These are phyloP conservation scores for Phytophthora cactorum DNA, from an alignment of 352 stramenopile species.

Conservation along the genomic window DNA sequence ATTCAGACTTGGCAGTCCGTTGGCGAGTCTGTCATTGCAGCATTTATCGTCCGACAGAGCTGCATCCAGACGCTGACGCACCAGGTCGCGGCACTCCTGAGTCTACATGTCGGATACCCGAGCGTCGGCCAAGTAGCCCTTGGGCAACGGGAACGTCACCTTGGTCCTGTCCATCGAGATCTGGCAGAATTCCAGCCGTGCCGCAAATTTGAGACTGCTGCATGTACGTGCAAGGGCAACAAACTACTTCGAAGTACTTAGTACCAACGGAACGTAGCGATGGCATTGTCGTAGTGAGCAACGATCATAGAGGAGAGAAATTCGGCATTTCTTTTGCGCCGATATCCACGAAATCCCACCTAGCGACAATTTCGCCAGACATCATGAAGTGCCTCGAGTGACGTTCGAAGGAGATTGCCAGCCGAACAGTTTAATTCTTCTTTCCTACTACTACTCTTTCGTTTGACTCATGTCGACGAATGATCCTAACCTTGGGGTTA, in stretches of 20 bases:
- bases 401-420: neutral
- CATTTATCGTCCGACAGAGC: slow-evolving; percentile 16
- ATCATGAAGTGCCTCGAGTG: neutral
- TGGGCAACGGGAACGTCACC: slow-evolving; percentile 21
- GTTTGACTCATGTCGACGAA: no score
- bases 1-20: slow-evolving; percentile 9
- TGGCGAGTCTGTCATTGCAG: slow-evolving; percentile 12
- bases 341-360: slow-evolving; percentile 7
- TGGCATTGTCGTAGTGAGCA: neutral
- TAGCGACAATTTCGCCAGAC: neutral
- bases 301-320: neutral
- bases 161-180: neutral
- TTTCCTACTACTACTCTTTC: no score
- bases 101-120: slow-evolving; percentile 9
- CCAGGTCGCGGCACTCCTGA: slow-evolving; percentile 11
- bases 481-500: no score
- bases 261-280: no score
- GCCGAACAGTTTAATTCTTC: no score
- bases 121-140: slow-evolving; percentile 11
- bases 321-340: slow-evolving; percentile 22
- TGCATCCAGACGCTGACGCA: neutral
- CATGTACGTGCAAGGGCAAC: no score
- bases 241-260: no score
- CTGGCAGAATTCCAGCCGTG: no score
- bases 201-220: no score